These are phyloP conservation scores for Kazachstania bromeliacearum DNA, from an alignment of 805 yeast species.

Conservation along the genomic window DNA sequence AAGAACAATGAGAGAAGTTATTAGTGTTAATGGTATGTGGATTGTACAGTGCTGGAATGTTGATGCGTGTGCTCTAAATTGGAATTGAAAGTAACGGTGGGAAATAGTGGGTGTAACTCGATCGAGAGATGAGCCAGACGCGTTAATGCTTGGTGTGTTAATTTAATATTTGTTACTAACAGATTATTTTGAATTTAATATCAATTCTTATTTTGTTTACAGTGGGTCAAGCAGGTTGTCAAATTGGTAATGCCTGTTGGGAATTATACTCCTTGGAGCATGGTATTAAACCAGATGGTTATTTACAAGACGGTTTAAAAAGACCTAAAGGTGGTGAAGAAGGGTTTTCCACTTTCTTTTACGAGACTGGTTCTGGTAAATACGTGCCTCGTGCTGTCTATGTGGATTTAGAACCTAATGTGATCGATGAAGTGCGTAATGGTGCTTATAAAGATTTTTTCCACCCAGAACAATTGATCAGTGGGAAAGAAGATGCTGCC, in stretches of 20 bases:
- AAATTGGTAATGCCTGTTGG: constrained; percentile 99
- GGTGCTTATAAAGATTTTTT: constrained; percentile 86
- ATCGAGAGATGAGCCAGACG: too few species aligned
- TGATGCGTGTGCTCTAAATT: too few species aligned
- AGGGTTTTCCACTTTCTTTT: constrained; percentile 91
- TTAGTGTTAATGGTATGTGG: constrained; percentile 79
- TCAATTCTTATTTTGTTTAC: too few species aligned
- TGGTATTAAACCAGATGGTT: constrained; percentile 95
- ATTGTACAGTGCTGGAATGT: too few species aligned
- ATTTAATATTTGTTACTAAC: too few species aligned
- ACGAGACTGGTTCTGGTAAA: constrained; percentile 92
- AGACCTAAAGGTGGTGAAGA: constrained; percentile 92
- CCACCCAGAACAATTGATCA: constrained; percentile 95
- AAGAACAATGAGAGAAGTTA: constrained; percentile 80
- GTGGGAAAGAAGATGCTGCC: constrained; percentile 98
- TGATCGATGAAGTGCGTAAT: constrained; percentile 92
- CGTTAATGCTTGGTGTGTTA: too few species aligned
- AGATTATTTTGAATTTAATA: too few species aligned
- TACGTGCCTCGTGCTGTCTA: constrained; percentile 96
- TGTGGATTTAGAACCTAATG: constrained; percentile 96
- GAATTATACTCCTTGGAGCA: constrained; percentile 94
- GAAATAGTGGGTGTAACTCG: too few species aligned
- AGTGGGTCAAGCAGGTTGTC: constrained; percentile 94
- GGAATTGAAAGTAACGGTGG: too few species aligned
- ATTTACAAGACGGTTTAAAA: constrained; percentile 58